These are phyloP conservation scores for Termitomyces sp. DNA, from an alignment of 768 basidiomycete species.

Conservation along the genomic window DNA sequence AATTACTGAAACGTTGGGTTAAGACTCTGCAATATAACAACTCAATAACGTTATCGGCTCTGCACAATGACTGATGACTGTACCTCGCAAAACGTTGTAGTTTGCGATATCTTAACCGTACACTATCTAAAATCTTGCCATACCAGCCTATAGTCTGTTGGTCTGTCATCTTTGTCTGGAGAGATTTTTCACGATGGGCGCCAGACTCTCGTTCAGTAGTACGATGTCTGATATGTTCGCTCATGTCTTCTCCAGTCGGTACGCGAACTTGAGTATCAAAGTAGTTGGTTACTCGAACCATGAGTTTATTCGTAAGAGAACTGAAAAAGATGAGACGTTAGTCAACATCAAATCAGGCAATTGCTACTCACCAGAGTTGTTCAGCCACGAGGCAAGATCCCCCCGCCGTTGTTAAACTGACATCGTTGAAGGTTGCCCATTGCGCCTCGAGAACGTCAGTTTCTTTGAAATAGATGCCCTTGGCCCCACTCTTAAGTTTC, in stretches of 20 bases:
- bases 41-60: background rate
- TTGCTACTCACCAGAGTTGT: constrained; percentile 74
- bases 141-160: constrained; percentile 88
- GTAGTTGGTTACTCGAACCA: constrained; percentile 88
- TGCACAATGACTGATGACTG: constrained; percentile 5
- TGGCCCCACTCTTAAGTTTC: constrained; percentile 90
- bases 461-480: constrained; percentile 95
- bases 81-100: constrained; percentile 90
- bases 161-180: constrained; percentile 57
- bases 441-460: constrained; percentile 97
- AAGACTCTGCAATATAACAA: constrained; percentile 38
- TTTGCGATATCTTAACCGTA: constrained; percentile 87
- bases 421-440: constrained; percentile 92
- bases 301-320: constrained; percentile 86
- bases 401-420: constrained; percentile 79
- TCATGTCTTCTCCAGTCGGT: constrained; percentile 41
- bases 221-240: constrained; percentile 17
- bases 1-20: constrained; percentile 87
- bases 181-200: constrained; percentile 20
- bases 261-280: constrained; percentile 92
- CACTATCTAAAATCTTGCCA: constrained; percentile 87
- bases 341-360: background rate
- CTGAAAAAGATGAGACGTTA: constrained; percentile 31
- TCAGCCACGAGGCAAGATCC: constrained; percentile 92
- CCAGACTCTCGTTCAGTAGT: constrained; percentile 13